These are phyloP conservation scores for Mycena vulgaris DNA, from an alignment of 768 basidiomycete species.

Conservation along the genomic window DNA sequence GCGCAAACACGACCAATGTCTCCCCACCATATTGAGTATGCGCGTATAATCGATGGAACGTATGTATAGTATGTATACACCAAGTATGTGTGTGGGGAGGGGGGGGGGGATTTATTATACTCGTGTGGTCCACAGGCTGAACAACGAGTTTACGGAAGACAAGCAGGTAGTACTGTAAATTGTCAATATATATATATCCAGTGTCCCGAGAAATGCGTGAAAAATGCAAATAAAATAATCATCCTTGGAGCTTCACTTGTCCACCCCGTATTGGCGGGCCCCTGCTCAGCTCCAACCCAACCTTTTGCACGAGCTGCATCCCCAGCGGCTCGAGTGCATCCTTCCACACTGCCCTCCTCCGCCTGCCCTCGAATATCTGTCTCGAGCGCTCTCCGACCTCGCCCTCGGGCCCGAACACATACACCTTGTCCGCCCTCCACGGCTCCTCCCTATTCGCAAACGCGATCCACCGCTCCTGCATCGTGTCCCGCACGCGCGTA, in stretches of 20 bases:
- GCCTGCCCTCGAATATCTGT: slow-evolving; percentile 75
- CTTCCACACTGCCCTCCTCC: slow-evolving; percentile 74
- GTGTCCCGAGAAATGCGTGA: not conserved
- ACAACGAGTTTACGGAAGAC: too few relatives aligned
- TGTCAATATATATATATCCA: not conserved
- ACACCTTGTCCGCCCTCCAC: slow-evolving; percentile 80
- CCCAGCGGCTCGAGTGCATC: slow-evolving; percentile 80
- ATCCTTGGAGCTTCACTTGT: too few relatives aligned
- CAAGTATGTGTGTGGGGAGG: too few relatives aligned
- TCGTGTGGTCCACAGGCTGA: too few relatives aligned
- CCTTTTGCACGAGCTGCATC: slow-evolving; percentile 75
- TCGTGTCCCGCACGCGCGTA: slow-evolving; percentile 74
- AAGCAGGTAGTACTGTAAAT: too few relatives aligned
- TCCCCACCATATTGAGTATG: too few relatives aligned
- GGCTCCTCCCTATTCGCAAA: slow-evolving; percentile 84
- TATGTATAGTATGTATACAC: too few relatives aligned
- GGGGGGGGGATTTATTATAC: too few relatives aligned
- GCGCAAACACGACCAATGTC: too few relatives aligned
- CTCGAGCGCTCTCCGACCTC: slow-evolving; percentile 82
- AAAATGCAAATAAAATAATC: not conserved
- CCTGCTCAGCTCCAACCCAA: slow-evolving; percentile 81
- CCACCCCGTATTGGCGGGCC: slow-evolving; percentile 63
- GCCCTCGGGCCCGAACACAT: slow-evolving; percentile 87
- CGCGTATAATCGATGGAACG: too few relatives aligned
- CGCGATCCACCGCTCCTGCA: slow-evolving; percentile 82